Evolutionary conservation across 768 basidiomycete species (phyloP).

Genomic region (Tricholomella constricta): DNA sequence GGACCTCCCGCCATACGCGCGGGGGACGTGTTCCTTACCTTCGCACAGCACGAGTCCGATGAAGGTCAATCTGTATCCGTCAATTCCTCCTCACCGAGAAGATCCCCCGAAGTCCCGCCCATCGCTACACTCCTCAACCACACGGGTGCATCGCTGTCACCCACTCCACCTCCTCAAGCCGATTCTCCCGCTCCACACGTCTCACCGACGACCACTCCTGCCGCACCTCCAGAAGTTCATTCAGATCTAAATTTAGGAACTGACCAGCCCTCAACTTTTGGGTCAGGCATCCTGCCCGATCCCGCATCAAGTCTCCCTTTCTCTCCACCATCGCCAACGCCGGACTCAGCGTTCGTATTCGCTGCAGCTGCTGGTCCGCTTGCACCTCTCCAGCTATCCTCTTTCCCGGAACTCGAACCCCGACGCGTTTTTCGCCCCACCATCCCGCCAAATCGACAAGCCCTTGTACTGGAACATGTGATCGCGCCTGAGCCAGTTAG

Average conservation of each 20-base stretch:
- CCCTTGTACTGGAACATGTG: no score
- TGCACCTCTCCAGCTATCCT: neutral
- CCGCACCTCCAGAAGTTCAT: neutral
- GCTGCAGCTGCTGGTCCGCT: neutral
- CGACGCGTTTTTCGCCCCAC: neutral
- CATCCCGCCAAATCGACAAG: neutral
- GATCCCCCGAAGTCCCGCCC: no score
- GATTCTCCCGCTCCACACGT: neutral
- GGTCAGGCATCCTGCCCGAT: no score
- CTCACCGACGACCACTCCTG: neutral
- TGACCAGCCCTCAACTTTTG: no score
- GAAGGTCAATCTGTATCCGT: neutral
- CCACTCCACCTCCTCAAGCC: neutral
- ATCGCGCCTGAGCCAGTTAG: no score
- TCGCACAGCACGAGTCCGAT: neutral
- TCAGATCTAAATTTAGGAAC: neutral
- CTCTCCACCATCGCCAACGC: neutral
- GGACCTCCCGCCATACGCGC: neutral
- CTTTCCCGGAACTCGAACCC: neutral
- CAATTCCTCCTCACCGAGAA: neutral
- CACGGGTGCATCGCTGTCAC: no score
- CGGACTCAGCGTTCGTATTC: neutral
- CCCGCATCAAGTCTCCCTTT: neutral
- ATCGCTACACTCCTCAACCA: no score
- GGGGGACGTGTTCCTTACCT: neutral